A percentile compares a stretch with the other conserved stretches of the same genome.
Evolutionary conservation across 371 early-diverging fungal genomes (phyloP).

Genomic region (Furculomyces boomerangus): DNA sequence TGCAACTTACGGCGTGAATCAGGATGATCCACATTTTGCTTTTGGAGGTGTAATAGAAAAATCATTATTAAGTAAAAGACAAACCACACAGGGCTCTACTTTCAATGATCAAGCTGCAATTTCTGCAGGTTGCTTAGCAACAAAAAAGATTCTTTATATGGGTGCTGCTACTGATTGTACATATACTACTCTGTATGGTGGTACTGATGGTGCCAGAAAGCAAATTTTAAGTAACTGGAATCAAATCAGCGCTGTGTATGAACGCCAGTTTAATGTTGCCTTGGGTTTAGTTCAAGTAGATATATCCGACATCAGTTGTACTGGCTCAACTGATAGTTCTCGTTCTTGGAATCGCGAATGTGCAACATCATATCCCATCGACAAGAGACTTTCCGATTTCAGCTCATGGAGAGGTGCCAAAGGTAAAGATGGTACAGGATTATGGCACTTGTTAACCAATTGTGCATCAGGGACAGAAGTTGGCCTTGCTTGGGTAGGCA

Average conservation of each 20-base stretch:
- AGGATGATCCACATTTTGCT: background rate
- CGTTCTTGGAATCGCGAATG: conserved; percentile 69
- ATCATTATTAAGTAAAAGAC: background rate
- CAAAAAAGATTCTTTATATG: conserved; percentile 19
- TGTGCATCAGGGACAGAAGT: conserved; percentile 76
- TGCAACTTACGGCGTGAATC: background rate
- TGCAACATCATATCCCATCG: conserved; percentile 45
- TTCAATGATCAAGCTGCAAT: conserved; percentile 6
- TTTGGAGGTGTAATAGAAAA: background rate
- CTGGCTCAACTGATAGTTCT: conserved; percentile 14
- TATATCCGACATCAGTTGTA: conserved; percentile 39
- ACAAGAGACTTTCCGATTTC: conserved; percentile 70
- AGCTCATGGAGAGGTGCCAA: conserved; percentile 67
- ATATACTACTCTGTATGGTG: conserved; percentile 37
- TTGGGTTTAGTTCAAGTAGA: conserved; percentile 70
- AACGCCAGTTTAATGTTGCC: conserved; percentile 74
- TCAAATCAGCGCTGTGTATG: conserved; percentile 64
- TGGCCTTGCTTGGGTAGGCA: conserved; percentile 85
- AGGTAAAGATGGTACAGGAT: conserved; percentile 49
- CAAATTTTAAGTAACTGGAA: conserved; percentile 61
- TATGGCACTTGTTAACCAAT: conserved; percentile 89
- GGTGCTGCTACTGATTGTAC: conserved; percentile 63
- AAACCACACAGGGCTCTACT: background rate
- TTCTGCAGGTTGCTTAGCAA: conserved; percentile 18
- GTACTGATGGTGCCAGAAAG: conserved; percentile 32